Base-by-base conservation (phyloP, 768 basidiomycete species). In the Pulveroboletus sp. region DNA sequence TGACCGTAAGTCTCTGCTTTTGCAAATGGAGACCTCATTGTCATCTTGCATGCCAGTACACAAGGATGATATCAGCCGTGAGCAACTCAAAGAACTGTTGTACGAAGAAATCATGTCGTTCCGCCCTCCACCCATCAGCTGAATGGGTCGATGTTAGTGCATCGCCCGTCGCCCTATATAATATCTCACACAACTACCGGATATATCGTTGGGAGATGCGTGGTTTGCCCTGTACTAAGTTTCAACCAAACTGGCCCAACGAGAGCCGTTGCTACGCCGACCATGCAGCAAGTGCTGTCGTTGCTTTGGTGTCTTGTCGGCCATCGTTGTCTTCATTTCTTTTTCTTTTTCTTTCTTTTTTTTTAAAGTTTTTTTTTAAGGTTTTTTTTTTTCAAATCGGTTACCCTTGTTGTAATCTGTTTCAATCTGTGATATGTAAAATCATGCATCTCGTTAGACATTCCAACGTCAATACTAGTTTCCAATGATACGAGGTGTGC, bases 61-160 rank as follows among this genome's bases (percentile, higher is more conserved):
- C 76, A 95, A 97, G 76, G 94, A 96, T 58, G 90, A 92, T 55
- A 93, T 96, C 73, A 90, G 86, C 64, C 81, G 92, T 27, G 95
- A 97, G 66, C 92, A 96, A 69, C 78, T 99, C 56, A 98, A 97
- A 73, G 86, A 92, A 64, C 78, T 95, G 39, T 74, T 95, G 21
- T 97, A 91, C 69, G 89, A 94, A 50, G 95, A 98, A 72, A 94
- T 97, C 72, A 85, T 92, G 80, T 77, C 83, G 28, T 97, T 95
- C 82, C 75, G 80, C 51, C 85, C 89, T 1, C 72, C 75, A 11
- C 76, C 79, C 44, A 80, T 82, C 55, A 69, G 64, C 50, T 76
- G 61, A 57, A 17, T 8, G 27, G 36, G 27, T 14, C 33, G 33
- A 38, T 8, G 32, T 38, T 3, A 24, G 12, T 5, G 6, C 24